Percentiles rank a stretch among this genome's conserved stretches.
Evolutionary conservation across 768 basidiomycete genomes (phyloP).

Genomic region (Pulveroboletus ravenelii): DNA sequence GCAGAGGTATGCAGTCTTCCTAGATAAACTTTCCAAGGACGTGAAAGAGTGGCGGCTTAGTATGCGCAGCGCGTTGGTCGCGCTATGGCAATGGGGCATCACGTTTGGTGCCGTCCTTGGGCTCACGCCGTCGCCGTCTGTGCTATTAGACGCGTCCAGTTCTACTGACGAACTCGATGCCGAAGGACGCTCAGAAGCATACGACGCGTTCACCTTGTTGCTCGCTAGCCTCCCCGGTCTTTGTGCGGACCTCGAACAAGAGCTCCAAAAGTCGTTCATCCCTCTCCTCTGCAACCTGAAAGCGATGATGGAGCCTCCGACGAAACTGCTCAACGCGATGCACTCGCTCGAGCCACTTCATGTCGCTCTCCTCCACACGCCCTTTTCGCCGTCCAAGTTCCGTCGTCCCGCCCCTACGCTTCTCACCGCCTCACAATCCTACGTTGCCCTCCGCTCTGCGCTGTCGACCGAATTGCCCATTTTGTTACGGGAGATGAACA

Average conservation of each 20-base stretch:
- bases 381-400: constrained; percentile 50
- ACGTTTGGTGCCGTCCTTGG: constrained; percentile 68
- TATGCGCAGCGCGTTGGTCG: constrained; percentile 45
- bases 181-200: constrained; percentile 50
- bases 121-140: constrained; percentile 38
- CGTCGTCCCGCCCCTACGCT: constrained; percentile 59
- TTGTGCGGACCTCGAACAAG: constrained; percentile 47
- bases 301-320: constrained; percentile 55
- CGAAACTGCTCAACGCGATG: constrained; percentile 67
- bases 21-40: constrained; percentile 56
- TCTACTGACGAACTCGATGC: constrained; percentile 13
- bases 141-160: constrained; percentile 8
- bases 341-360: constrained; percentile 71
- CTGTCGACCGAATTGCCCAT: constrained; percentile 66
- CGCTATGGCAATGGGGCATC: constrained; percentile 57
- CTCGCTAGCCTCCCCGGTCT: constrained; percentile 53
- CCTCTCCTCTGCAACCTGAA: constrained; percentile 55
- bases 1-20: constrained; percentile 51
- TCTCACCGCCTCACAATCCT: constrained; percentile 69
- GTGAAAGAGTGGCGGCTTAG: constrained; percentile 60
- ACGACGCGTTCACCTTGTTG: constrained; percentile 64
- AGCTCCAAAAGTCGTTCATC: constrained; percentile 51
- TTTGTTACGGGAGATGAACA: constrained; percentile 54
- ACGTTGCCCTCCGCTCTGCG: constrained; percentile 71
- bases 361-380: constrained; percentile 62